Conservation (phyloP, 768 basidiomycete species). For the Dacryopinax spathularia region DNA sequence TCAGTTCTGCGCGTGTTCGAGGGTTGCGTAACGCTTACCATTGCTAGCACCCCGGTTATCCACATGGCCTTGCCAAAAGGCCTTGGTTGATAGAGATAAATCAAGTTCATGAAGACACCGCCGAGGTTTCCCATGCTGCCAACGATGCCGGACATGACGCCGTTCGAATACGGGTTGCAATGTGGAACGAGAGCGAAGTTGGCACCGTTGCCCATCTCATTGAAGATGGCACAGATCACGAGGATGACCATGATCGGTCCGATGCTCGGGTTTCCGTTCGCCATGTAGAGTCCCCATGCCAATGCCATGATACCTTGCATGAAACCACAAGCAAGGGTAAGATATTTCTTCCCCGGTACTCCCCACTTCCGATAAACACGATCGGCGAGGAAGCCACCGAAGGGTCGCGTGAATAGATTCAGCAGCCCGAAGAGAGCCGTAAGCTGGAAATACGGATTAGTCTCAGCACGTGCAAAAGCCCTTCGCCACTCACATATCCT, state of each 20-base stretch:
- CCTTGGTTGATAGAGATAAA: slow-evolving; percentile 34
- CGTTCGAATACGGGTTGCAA: slow-evolving; percentile 30
- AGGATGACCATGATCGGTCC: slow-evolving; percentile 26
- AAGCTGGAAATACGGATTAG: slow-evolving; percentile 9
- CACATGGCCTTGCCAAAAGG: slow-evolving; percentile 33
- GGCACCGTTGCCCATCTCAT: slow-evolving; percentile 36
- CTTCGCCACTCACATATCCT: slow-evolving; percentile 34
- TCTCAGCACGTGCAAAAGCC: too few species aligned
- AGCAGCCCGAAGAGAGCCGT: slow-evolving; percentile 32
- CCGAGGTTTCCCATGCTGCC: slow-evolving; percentile 31
- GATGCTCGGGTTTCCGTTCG: slow-evolving; percentile 8
- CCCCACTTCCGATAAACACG: slow-evolving; percentile 31
- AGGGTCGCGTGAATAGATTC: slow-evolving; percentile 37
- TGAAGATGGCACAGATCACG: slow-evolving; percentile 27
- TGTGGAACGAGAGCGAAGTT: slow-evolving; percentile 41
- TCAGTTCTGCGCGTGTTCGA: too few species aligned
- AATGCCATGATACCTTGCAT: slow-evolving; percentile 33
- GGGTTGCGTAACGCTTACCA: slow-evolving; percentile 14
- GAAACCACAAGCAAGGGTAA: slow-evolving; percentile 31
- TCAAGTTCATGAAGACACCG: slow-evolving; percentile 35
- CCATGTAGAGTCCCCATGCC: slow-evolving; percentile 35
- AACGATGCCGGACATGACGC: slow-evolving; percentile 29
- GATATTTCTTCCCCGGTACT: slow-evolving; percentile 35
- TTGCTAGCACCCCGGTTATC: slow-evolving; percentile 32
- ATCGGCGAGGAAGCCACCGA: slow-evolving; percentile 37